Percentiles rank a stretch among this genome's conserved stretches.
These are phyloP conservation scores for Eucalyptus viminalis DNA, from an alignment of 345 rosid genomes.

Conservation along the genomic window DNA sequence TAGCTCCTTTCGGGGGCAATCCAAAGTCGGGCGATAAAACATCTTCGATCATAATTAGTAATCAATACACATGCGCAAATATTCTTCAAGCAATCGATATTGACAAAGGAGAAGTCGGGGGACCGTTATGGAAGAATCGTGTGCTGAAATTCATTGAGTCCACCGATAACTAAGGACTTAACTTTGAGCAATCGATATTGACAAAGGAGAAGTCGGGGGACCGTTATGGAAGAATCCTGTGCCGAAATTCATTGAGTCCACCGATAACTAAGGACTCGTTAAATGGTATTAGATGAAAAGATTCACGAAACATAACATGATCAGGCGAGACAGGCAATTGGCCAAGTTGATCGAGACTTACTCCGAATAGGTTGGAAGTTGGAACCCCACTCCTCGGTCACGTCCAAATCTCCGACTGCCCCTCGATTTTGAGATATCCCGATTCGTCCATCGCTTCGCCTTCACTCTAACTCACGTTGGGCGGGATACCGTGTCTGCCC, in stretches of 20 bases:
- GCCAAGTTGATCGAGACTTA: not conserved
- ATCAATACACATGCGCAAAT: not conserved
- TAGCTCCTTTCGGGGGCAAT: not conserved
- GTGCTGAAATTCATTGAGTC: too few relatives aligned
- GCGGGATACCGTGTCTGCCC: not conserved
- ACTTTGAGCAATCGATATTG: too few relatives aligned
- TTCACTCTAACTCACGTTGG: not conserved
- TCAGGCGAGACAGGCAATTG: not conserved
- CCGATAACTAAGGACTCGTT: not conserved
- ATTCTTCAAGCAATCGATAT: too few relatives aligned
- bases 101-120: too few relatives aligned
- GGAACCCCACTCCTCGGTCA: not conserved
- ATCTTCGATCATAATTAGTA: not conserved
- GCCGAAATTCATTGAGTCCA: too few relatives aligned
- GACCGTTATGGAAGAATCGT: too few relatives aligned
- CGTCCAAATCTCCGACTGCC: not conserved
- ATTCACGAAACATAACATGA: not conserved
- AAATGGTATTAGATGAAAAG: not conserved
- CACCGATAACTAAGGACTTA: not conserved
- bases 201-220: too few relatives aligned
- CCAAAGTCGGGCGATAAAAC: rapidly evolving
- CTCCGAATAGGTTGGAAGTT: not conserved
- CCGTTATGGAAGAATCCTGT: too few relatives aligned
- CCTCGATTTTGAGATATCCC: not conserved
- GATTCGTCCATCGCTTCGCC: not conserved